phyloP scores from a whole-genome alignment of 257 asterid genomes.

The Orobanche coerulescens region DNA sequence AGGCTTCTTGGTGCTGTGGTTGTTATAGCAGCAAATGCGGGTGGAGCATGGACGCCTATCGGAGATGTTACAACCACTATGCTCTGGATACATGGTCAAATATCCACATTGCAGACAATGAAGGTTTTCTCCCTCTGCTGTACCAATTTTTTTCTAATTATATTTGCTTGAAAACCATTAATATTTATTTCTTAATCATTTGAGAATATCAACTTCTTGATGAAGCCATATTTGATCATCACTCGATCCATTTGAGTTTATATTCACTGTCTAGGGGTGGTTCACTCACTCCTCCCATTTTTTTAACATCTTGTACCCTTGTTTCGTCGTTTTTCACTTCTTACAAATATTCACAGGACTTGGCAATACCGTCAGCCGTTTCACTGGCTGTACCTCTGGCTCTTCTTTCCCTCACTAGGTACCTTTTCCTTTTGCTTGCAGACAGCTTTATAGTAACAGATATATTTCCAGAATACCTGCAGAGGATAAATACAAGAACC shows the following conservation, averaged over 20 bases:
- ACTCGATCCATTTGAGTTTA: neutral
- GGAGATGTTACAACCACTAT: conserved; percentile 98
- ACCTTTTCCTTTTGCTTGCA: conserved; percentile 29
- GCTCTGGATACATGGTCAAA: conserved; percentile 99
- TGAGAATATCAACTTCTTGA: neutral
- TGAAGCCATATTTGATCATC: neutral
- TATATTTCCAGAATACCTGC: conserved; percentile 10
- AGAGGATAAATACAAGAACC: no score
- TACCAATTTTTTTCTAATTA: conserved; percentile 10
- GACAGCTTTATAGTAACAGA: conserved; percentile 8
- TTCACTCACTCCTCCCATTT: no score
- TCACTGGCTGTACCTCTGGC: conserved; percentile 93
- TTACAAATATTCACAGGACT: conserved; percentile 40
- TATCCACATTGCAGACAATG: conserved; percentile 86
- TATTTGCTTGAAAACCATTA: neutral
- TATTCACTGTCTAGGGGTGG: no score
- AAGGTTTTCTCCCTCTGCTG: conserved; percentile 49
- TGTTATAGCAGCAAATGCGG: conserved; percentile 97
- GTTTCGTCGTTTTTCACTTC: neutral
- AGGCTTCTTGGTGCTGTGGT: conserved; percentile 95
- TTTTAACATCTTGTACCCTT: no score
- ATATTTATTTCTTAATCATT: neutral
- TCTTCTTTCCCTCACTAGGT: conserved; percentile 93
- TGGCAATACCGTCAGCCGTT: conserved; percentile 57
- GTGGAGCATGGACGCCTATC: conserved; percentile 99